These are phyloP conservation scores for Aspergillus phoenicis DNA, from an alignment of 2,329 filamentous ascomycete genomes.

Conservation along the genomic window DNA sequence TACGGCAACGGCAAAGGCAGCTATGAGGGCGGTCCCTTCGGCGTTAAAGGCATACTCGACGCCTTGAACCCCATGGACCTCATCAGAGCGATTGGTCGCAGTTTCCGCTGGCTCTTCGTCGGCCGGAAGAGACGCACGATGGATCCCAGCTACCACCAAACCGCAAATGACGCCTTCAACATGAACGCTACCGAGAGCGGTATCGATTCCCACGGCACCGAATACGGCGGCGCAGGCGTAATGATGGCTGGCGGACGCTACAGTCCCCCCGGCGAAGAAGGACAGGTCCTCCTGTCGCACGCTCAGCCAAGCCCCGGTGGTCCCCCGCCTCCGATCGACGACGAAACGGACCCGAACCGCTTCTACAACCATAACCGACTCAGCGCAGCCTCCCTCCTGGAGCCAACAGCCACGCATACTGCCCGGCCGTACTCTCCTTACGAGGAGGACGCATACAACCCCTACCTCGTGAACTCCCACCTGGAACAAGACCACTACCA, in stretches of 20 bases:
- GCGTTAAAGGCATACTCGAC: constrained; percentile 67
- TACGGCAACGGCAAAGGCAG: constrained; percentile 49
- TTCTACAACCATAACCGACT: constrained; percentile 16
- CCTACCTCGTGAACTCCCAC: constrained; percentile 15
- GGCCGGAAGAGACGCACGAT: constrained; percentile 59
- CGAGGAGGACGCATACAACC: constrained; percentile 19
- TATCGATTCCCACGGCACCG: constrained; percentile 24
- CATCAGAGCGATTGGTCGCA: constrained; percentile 74
- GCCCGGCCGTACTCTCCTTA: constrained; percentile 24
- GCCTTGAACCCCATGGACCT: constrained; percentile 83
- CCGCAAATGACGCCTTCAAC: constrained; percentile 24
- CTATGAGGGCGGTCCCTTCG: constrained; percentile 67
- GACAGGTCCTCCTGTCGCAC: constrained; percentile 41
- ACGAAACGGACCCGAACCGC: constrained; percentile 19
- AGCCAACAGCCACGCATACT: constrained; percentile 15
- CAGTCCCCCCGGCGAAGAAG: constrained; percentile 38
- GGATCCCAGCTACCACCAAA: constrained; percentile 44
- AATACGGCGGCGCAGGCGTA: constrained; percentile 31
- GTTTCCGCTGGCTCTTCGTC: constrained; percentile 78
- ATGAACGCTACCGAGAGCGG: constrained; percentile 27
- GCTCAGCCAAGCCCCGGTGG: constrained; percentile 37
- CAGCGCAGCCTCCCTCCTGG: constrained; percentile 18
- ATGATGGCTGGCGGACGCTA: constrained; percentile 25
- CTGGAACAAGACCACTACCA: constrained; percentile 3
- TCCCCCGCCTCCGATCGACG: constrained; percentile 21